phyloP scores from a whole-genome alignment of 2,329 filamentous ascomycete species.

The Fusarium odoratissimum region DNA sequence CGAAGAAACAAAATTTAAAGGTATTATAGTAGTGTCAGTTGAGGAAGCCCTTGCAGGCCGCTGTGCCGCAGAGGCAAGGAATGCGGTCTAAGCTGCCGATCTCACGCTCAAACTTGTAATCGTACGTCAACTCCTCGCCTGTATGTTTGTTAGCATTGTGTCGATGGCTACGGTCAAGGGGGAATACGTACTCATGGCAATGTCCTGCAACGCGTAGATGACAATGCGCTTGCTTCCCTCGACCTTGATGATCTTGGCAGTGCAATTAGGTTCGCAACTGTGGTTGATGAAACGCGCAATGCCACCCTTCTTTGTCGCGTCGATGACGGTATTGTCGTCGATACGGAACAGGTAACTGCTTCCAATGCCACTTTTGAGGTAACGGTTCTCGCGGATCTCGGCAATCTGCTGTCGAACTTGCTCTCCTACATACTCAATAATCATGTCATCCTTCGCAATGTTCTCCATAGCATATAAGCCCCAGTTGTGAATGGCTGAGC shows the following conservation, averaged over 20 bases:
- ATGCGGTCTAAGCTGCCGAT: slow-evolving; percentile 95
- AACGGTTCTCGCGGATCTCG: slow-evolving; percentile 92
- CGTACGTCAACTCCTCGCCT: slow-evolving; percentile 99
- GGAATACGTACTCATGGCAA: slow-evolving; percentile 82
- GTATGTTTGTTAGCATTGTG: slow-evolving; percentile 38
- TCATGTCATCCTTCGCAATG: slow-evolving; percentile 98
- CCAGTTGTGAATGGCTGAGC: slow-evolving; percentile 99
- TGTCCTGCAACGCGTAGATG: slow-evolving; percentile 97
- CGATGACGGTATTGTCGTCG: slow-evolving; percentile 96
- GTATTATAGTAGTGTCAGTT: slow-evolving; percentile 70
- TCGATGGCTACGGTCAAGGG: background rate
- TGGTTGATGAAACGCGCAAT: slow-evolving; percentile 99
- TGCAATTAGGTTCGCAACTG: slow-evolving; percentile 98
- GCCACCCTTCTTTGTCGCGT: slow-evolving; percentile 97
- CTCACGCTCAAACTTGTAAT: slow-evolving; percentile 99
- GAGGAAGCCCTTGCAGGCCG: slow-evolving; percentile 98
- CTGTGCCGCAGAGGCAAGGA: slow-evolving; percentile 94
- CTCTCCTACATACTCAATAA: slow-evolving; percentile 99
- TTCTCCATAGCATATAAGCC: slow-evolving; percentile 98
- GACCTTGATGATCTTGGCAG: slow-evolving; percentile 98
- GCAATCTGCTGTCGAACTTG: slow-evolving; percentile 97
- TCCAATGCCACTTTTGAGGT: slow-evolving; percentile 95
- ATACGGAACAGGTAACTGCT: slow-evolving; percentile 98
- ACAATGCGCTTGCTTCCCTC: slow-evolving; percentile 98
- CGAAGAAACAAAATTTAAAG: slow-evolving; percentile 21